Evolutionary conservation across 2,329 filamentous ascomycete species (phyloP), one percentile per base, ranked within the genome.

Genomic region (Colletotrichum sp.): DNA sequence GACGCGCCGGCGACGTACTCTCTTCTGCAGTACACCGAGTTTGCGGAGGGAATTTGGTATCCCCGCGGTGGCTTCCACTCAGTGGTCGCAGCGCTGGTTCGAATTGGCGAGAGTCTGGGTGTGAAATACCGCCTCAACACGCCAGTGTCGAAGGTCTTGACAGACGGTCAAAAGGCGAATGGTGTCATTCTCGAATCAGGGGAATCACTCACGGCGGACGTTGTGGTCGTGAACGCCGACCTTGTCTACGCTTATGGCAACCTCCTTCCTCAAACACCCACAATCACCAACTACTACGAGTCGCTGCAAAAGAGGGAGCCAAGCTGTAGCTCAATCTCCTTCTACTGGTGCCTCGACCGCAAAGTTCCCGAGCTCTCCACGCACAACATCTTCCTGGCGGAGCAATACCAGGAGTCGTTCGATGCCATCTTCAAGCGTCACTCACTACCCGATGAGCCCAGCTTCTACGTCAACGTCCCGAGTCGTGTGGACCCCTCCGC

Each of bases 351-450:
- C 4, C 87, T 95, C 24, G 87, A 91, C 75, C 86, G 87, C 67
- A 87, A 89, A 68, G 85, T 95, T 3, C 90, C 91, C 0, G 89
- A 94, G 82, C 88, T 96, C 4, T 86, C 89, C 22, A 90, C 92
- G 0, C 94, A 96, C 84, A 96, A 95, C 82, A 94, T 95, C 80
- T 96, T 96, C 85, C 89, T 95, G 8, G 93, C 94, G 4, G 92
- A 95, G 79, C 88, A 93, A 78, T 96, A 95, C 82, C 88, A 88
- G 67, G 92, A 94, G 79, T 93, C 90, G n/a, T 95, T 95, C 80
- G 93, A 95, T 82, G 89, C 90, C 75, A 95, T 95, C 75, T 95
- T 96, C 88, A 91, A 93, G 78, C 86, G 90, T 34, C 92, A 95
- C 75, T 84, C 89, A 4, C 91, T 95, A 10, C 94, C 94, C 2